A percentile compares a stretch with the other conserved stretches of the same genome.
Evolutionary conservation across 257 asterid genomes (phyloP).

Genomic region (Solanum pinnatisectum): DNA sequence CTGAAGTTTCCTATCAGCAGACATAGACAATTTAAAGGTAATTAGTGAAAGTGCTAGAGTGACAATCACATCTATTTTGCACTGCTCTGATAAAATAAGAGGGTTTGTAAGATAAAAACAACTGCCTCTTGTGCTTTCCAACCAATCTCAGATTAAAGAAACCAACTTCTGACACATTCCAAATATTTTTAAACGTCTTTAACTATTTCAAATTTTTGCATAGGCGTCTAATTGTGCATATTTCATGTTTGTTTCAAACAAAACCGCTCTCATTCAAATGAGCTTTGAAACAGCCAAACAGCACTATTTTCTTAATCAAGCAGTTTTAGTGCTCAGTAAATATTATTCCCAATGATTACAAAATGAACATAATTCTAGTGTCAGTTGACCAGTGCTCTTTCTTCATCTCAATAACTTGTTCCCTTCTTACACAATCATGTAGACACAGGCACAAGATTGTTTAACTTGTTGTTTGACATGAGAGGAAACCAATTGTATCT

Average conservation of each 20-base stretch:
- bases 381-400: background rate
- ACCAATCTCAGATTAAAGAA: background rate
- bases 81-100: background rate
- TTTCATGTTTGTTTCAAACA: background rate
- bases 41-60: background rate
- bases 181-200: background rate
- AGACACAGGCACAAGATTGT: background rate
- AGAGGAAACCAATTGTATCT: background rate
- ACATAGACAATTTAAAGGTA: background rate
- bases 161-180: background rate
- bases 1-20: slow-evolving; percentile 65
- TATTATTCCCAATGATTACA: background rate
- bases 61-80: background rate
- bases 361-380: background rate
- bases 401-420: background rate
- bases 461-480: background rate
- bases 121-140: background rate
- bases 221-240: background rate
- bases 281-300: background rate
- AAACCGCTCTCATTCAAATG: background rate
- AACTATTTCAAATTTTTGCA: background rate
- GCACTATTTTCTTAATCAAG: background rate
- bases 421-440: background rate
- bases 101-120: background rate
- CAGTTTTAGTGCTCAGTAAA: background rate